Conservation (phyloP, 148 eudicot species). For the Salicornia ramosissima region DNA sequence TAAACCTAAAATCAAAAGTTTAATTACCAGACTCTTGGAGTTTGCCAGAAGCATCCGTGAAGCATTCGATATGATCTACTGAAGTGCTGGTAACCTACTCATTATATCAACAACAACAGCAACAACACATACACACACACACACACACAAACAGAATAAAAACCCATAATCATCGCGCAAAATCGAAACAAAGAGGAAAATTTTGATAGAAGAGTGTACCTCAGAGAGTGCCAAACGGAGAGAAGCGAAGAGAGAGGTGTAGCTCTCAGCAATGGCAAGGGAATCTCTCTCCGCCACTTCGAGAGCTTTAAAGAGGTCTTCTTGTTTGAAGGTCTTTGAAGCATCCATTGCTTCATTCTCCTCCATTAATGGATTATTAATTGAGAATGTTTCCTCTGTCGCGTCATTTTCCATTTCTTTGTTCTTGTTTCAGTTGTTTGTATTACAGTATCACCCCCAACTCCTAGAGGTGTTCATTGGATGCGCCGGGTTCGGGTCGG, state of each 20-base stretch:
- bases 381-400: background rate
- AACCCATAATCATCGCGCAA: background rate
- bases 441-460: no score
- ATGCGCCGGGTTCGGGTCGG: no score
- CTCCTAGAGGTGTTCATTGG: no score
- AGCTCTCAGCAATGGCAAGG: constrained; percentile 71
- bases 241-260: constrained; percentile 76
- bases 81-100: constrained; percentile 60
- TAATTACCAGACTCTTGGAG: constrained; percentile 68
- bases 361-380: constrained; percentile 22
- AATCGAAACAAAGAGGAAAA: background rate
- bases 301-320: constrained; percentile 61
- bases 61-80: constrained; percentile 71
- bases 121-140: no score
- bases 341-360: constrained; percentile 13
- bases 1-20: background rate
- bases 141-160: no score
- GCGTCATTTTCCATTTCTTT: constrained; percentile 1
- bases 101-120: constrained; percentile 18
- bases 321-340: constrained; percentile 22
- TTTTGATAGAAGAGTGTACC: constrained; percentile 28
- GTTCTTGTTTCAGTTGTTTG: no score
- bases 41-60: constrained; percentile 72
- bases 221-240: constrained; percentile 75
- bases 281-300: constrained; percentile 82